phyloP scores from a whole-genome alignment of 164 flowering plant species.

The Stephania cephalantha region DNA sequence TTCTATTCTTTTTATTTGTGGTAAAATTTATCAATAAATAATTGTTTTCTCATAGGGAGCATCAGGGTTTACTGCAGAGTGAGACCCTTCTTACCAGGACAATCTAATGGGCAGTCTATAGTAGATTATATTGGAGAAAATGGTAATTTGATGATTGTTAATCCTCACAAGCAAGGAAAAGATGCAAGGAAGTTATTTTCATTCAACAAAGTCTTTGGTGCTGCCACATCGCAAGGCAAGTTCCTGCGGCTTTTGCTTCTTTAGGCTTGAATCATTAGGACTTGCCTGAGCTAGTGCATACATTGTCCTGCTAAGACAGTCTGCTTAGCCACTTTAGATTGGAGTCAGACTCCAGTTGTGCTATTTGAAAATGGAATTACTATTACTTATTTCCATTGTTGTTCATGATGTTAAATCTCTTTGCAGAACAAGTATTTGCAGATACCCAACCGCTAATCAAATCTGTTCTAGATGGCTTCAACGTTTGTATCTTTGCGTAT shows the following conservation, averaged over 20 bases:
- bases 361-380: not conserved
- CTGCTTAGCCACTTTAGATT: not conserved
- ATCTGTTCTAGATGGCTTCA: constrained; percentile 85
- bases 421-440: constrained; percentile 70
- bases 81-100: constrained; percentile 65
- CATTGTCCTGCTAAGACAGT: not conserved
- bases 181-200: constrained; percentile 62
- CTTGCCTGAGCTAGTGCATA: not conserved
- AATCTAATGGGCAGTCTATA: constrained; percentile 41
- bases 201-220: constrained; percentile 73
- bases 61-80: constrained; percentile 89
- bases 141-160: constrained; percentile 71
- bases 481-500: constrained; percentile 93
- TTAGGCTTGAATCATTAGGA: not conserved
- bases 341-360: not conserved
- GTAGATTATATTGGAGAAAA: constrained; percentile 86
- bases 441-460: constrained; percentile 79
- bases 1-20: not conserved
- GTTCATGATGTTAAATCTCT: not conserved
- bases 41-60: constrained; percentile 41
- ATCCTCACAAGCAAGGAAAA: constrained; percentile 71
- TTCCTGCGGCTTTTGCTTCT: constrained; percentile 9
- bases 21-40: not conserved
- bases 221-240: constrained; percentile 60
- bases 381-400: not conserved